Conservation (phyloP, 352 stramenopile species). For the Globisporangium emineosum region DNA sequence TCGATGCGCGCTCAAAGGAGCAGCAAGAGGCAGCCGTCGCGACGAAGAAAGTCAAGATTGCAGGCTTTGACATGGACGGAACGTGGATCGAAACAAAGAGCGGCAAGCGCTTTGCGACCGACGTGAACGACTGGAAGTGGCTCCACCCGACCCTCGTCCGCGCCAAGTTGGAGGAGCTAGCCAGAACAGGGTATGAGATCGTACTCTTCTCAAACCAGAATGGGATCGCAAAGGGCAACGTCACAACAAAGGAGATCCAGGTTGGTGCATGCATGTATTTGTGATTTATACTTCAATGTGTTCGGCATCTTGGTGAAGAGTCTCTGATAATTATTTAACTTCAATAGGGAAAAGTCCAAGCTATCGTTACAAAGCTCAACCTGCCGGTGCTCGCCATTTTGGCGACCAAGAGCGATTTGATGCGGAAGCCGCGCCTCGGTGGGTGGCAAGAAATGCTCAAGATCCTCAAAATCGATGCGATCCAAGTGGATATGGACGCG, state of each 20-base stretch:
- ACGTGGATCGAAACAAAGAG: slow-evolving; percentile 86
- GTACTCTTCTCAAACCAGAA: slow-evolving; percentile 87
- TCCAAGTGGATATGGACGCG: slow-evolving; percentile 33
- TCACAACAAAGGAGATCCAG: slow-evolving; percentile 53
- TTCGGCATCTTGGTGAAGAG: not conserved
- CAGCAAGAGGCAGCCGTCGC: not conserved
- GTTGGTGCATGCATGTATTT: slow-evolving; percentile 19
- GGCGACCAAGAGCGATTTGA: slow-evolving; percentile 65
- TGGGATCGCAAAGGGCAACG: slow-evolving; percentile 75
- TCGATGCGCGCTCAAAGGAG: slow-evolving; percentile 36
- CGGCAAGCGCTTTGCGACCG: slow-evolving; percentile 71
- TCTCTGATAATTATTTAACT: not conserved
- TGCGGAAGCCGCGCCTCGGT: slow-evolving; percentile 74
- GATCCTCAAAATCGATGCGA: slow-evolving; percentile 23
- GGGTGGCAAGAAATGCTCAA: slow-evolving; percentile 58
- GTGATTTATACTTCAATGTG: not conserved
- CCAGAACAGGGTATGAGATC: slow-evolving; percentile 45
- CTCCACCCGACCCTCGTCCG: slow-evolving; percentile 59
- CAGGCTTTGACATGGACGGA: slow-evolving; percentile 77
- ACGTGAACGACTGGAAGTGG: slow-evolving; percentile 73
- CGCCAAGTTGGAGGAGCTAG: slow-evolving; percentile 47
- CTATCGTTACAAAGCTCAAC: slow-evolving; percentile 57
- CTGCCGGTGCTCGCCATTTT: slow-evolving; percentile 72
- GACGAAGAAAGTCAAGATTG: slow-evolving; percentile 44
- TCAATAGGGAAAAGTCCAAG: slow-evolving; percentile 56